Percentiles rank a stretch among this genome's conserved stretches.
These are phyloP conservation scores for Myotisia sp. DNA, from an alignment of 2,329 filamentous ascomycete species.

Conservation along the genomic window DNA sequence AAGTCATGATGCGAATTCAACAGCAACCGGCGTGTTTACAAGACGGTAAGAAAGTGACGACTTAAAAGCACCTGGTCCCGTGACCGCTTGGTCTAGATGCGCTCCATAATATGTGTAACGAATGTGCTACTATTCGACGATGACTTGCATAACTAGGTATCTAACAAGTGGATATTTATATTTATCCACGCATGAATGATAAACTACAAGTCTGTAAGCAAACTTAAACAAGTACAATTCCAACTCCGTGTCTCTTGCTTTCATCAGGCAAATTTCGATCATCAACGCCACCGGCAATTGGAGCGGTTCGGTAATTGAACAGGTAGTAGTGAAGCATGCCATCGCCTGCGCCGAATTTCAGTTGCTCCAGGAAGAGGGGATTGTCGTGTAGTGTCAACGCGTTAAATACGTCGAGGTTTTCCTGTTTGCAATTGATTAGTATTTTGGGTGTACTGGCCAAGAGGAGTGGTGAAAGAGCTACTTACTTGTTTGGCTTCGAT, in stretches of 20 bases:
- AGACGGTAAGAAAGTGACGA: no score
- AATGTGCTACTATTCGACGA: no score
- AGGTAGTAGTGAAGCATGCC: slow-evolving; percentile 94
- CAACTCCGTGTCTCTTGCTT: slow-evolving; percentile 68
- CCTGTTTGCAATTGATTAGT: slow-evolving; percentile 27
- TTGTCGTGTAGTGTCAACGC: slow-evolving; percentile 90
- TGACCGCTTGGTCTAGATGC: no score
- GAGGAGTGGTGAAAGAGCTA: slow-evolving; percentile 1
- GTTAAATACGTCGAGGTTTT: slow-evolving; percentile 91
- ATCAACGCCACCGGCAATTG: slow-evolving; percentile 76
- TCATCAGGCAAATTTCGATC: slow-evolving; percentile 63
- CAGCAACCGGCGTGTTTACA: no score
- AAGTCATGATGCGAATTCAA: no score
- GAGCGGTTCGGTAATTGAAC: slow-evolving; percentile 85
- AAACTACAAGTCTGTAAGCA: neutral
- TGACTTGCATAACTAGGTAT: no score
- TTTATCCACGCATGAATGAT: no score
- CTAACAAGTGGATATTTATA: no score
- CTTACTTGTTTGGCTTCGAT: slow-evolving; percentile 66
- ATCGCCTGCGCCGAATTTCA: slow-evolving; percentile 89
- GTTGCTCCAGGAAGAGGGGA: slow-evolving; percentile 76
- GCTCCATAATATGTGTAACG: no score
- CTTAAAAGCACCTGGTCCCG: no score
- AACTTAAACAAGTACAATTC: slow-evolving; percentile 62
- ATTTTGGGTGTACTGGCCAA: neutral